These are phyloP conservation scores for Colletotrichum gigasporum DNA, from an alignment of 2,329 filamentous ascomycete species.

Conservation along the genomic window DNA sequence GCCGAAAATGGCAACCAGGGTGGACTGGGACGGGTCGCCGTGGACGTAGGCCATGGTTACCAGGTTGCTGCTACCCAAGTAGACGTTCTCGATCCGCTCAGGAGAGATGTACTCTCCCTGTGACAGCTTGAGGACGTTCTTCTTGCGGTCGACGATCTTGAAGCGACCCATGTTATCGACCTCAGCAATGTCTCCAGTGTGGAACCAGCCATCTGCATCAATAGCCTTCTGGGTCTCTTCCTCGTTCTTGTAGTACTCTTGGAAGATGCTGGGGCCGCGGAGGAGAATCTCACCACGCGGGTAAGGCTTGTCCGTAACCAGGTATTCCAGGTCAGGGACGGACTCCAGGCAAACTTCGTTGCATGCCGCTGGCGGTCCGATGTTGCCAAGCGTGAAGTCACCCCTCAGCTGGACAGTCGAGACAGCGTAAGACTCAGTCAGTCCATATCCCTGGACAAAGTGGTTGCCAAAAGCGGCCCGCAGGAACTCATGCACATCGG, in stretches of 20 bases:
- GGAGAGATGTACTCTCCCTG: conserved; percentile 99
- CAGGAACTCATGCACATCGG: conserved; percentile 87
- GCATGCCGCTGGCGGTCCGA: conserved; percentile 75
- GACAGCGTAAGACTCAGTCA: conserved; percentile 92
- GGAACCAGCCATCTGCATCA: conserved; percentile 94
- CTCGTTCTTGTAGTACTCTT: conserved; percentile 88
- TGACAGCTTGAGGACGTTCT: conserved; percentile 98
- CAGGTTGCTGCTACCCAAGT: conserved; percentile 81
- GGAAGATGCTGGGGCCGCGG: conserved; percentile 82
- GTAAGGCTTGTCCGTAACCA: conserved; percentile 84
- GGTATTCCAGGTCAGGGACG: conserved; percentile 94
- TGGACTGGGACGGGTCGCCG: conserved; percentile 84
- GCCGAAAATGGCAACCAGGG: conserved; percentile 87
- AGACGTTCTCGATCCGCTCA: conserved; percentile 96
- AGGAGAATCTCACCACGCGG: conserved; percentile 91
- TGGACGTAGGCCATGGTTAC: conserved; percentile 88
- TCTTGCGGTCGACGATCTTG: conserved; percentile 94
- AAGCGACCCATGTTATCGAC: conserved; percentile 88
- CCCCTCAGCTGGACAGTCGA: conserved; percentile 73
- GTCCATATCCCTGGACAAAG: conserved; percentile 88
- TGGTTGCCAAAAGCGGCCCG: conserved; percentile 82
- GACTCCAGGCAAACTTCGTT: conserved; percentile 84
- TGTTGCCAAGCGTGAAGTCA: conserved; percentile 83
- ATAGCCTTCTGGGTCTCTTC: conserved; percentile 87
- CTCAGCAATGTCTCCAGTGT: conserved; percentile 89